Conservation (phyloP, 768 basidiomycete species). For the Tephrocybe sp. region DNA sequence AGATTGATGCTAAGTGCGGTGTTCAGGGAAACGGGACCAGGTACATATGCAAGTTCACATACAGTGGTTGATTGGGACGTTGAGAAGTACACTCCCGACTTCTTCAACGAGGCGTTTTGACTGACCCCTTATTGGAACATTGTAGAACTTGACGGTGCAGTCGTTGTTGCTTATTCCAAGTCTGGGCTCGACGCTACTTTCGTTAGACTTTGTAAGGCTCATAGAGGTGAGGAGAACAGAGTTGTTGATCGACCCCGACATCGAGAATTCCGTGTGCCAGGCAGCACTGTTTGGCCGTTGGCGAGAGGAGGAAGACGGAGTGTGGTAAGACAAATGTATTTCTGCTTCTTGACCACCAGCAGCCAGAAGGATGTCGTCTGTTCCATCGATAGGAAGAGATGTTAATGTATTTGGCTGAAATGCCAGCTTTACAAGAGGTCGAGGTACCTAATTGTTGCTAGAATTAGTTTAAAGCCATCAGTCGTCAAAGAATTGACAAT, state of each 20-base stretch:
- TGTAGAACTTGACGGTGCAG: slow-evolving; percentile 76
- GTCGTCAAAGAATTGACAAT: slow-evolving; percentile 12
- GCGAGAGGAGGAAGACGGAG: slow-evolving; percentile 32
- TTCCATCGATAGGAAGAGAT: slow-evolving; percentile 50
- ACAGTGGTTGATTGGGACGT: slow-evolving; percentile 85
- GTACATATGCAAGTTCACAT: slow-evolving; percentile 26
- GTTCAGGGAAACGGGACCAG: slow-evolving; percentile 6
- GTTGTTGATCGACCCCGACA: slow-evolving; percentile 79
- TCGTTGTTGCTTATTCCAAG: slow-evolving; percentile 89
- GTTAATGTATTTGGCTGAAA: slow-evolving; percentile 68
- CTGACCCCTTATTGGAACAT: slow-evolving; percentile 57
- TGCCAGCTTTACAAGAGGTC: slow-evolving; percentile 49
- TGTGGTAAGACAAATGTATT: slow-evolving; percentile 58
- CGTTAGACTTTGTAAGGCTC: slow-evolving; percentile 55
- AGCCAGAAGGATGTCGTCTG: slow-evolving; percentile 63
- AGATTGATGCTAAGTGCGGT: slow-evolving; percentile 69
- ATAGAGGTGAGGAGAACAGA: slow-evolving; percentile 69
- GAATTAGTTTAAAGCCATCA: background rate
- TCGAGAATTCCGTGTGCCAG: slow-evolving; percentile 58
- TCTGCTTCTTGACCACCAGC: slow-evolving; percentile 76
- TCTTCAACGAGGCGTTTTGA: slow-evolving; percentile 42
- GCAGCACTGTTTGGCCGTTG: slow-evolving; percentile 27
- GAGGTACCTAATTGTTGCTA: slow-evolving; percentile 43
- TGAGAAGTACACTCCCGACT: slow-evolving; percentile 55
- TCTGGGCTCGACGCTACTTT: slow-evolving; percentile 72